Percentiles rank a stretch among this genome's conserved stretches.
phyloP scores from a whole-genome alignment of 257 asterid species.

The Nyctanthes arbortristis region DNA sequence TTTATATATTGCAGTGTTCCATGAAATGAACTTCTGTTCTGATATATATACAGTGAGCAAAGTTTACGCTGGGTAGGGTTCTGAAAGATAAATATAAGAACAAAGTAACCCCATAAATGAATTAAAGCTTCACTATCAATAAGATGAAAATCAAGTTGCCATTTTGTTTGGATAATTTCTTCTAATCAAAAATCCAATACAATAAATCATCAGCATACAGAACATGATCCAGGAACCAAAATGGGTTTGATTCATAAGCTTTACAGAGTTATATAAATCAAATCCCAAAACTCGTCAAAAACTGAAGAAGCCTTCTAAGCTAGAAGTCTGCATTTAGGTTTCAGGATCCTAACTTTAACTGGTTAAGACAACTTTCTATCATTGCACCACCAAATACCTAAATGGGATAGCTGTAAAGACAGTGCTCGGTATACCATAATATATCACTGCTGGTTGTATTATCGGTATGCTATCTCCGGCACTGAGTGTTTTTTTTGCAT shows the following conservation, averaged over 20 bases:
- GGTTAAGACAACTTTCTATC: neutral
- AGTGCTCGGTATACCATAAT: neutral
- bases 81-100: no score
- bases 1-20: neutral
- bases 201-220: neutral
- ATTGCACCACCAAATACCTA: neutral
- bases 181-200: neutral
- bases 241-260: no score
- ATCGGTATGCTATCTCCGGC: slow-evolving; percentile 1
- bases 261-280: neutral
- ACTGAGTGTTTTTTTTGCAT: slow-evolving; percentile 30
- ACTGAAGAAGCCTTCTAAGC: neutral
- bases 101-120: no score
- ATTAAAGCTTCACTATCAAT: neutral
- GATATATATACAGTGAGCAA: neutral
- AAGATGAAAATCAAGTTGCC: neutral
- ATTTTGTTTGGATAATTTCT: neutral
- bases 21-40: neutral
- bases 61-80: neutral
- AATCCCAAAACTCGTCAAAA: neutral
- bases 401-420: neutral
- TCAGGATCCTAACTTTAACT: neutral
- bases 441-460: neutral
- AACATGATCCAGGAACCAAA: no score
- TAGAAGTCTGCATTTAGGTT: neutral